phyloP scores from a whole-genome alignment of 2,329 filamentous ascomycete genomes.

The Clonostachys sp. region DNA sequence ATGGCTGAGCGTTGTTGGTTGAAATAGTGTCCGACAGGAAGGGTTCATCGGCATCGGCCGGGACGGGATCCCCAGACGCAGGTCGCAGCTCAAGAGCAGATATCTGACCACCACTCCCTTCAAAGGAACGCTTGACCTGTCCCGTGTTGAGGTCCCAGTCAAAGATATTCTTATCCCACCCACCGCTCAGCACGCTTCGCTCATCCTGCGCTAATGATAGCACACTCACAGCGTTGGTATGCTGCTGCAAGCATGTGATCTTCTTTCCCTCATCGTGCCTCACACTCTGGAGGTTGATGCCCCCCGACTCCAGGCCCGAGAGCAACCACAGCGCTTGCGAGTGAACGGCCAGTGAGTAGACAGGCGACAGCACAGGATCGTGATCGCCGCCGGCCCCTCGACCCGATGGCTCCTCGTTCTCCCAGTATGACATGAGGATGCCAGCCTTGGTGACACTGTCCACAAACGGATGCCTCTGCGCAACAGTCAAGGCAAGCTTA shows the following conservation, averaged over 20 bases:
- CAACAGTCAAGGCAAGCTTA: constrained; percentile 88
- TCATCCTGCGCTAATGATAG: constrained; percentile 80
- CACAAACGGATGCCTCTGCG: constrained; percentile 93
- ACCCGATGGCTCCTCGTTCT: constrained; percentile 75
- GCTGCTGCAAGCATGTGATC: constrained; percentile 74
- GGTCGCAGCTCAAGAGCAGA: constrained; percentile 84
- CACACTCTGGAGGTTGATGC: constrained; percentile 89
- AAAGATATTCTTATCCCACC: constrained; percentile 91
- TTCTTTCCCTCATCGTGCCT: constrained; percentile 92
- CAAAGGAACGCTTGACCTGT: constrained; percentile 68
- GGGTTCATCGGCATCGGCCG: constrained; percentile 62
- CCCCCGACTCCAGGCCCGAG: constrained; percentile 83
- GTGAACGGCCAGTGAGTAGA: constrained; percentile 91
- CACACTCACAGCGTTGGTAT: constrained; percentile 89
- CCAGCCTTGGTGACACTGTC: constrained; percentile 96
- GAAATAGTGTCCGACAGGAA: constrained; percentile 63
- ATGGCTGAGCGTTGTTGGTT: constrained; percentile 65
- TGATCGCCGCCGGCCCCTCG: constrained; percentile 37
- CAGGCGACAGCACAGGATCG: constrained; percentile 71
- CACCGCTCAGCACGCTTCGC: constrained; percentile 80
- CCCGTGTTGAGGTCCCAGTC: constrained; percentile 96
- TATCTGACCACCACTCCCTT: constrained; percentile 76
- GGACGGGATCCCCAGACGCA: constrained; percentile 68
- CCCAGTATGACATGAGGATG: constrained; percentile 94
- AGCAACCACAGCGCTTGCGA: constrained; percentile 88